Evolutionary conservation across 169 alveolate genomes (phyloP).

Genomic region (Cryptosporidium bovis): DNA sequence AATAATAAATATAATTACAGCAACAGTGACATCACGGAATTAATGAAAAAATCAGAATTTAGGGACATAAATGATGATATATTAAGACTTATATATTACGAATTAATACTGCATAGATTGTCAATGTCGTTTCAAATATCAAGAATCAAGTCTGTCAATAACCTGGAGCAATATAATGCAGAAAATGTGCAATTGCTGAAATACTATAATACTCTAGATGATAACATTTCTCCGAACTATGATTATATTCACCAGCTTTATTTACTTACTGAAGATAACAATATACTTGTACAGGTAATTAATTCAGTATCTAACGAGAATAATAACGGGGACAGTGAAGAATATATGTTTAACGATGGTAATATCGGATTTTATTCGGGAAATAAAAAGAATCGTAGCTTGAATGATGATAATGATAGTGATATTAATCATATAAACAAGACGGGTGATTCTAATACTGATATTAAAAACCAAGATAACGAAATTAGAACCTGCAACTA

Average conservation of each 20-base stretch:
- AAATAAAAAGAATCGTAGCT: not conserved
- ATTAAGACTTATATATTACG: conserved; percentile 54
- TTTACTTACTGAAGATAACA: conserved; percentile 53
- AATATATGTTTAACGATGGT: not conserved
- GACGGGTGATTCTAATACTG: not conserved
- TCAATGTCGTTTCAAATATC: conserved; percentile 66
- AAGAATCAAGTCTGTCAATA: not conserved
- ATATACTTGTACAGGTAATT: conserved; percentile 52
- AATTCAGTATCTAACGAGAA: not conserved
- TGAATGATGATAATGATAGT: not conserved
- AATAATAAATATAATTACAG: not conserved
- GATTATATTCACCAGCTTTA: conserved; percentile 32
- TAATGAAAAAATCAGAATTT: conserved; percentile 13
- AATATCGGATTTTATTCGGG: not conserved
- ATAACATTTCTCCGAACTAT: conserved; percentile 9
- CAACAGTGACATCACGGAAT: not conserved
- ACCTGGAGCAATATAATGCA: conserved; percentile 31
- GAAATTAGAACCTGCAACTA: not conserved
- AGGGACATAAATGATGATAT: conserved; percentile 23
- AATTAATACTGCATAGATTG: conserved; percentile 52
- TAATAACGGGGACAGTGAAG: conserved; percentile 4
- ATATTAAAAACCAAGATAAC: not conserved
- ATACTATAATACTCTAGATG: conserved; percentile 12
- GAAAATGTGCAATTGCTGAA: conserved; percentile 49
- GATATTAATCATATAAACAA: not conserved